Percentiles rank a stretch among this genome's conserved stretches.
Conservation (phyloP, 345 rosid genomes). For the Carallia pectinifolia region DNA sequence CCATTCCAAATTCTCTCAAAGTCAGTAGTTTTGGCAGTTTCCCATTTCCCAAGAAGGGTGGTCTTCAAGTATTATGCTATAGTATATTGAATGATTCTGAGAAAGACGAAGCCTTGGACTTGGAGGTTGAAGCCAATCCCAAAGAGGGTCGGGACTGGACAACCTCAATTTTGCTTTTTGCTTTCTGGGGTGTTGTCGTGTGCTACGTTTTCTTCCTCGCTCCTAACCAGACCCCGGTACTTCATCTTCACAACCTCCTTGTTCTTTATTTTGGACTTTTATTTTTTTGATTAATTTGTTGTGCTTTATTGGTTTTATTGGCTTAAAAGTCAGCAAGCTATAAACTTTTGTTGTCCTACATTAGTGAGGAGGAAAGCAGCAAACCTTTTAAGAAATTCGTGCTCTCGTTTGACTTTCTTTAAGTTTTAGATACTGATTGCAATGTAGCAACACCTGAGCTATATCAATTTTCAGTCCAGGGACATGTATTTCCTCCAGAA, state of each 20-base stretch:
- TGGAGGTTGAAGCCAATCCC: constrained; percentile 15
- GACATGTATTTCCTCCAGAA: constrained; percentile 80
- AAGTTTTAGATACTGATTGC: not conserved
- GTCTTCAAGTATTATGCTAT: constrained; percentile 33
- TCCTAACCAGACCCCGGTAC: constrained; percentile 80
- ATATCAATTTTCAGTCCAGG: constrained; percentile 45
- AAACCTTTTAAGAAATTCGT: not conserved
- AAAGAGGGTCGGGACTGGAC: constrained; percentile 66
- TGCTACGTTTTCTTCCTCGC: constrained; percentile 72
- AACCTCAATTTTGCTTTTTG: constrained; percentile 63
- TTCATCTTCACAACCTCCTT: not conserved
- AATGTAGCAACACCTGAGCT: too few species aligned
- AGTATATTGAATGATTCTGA: constrained; percentile 44
- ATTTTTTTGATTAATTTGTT: not conserved
- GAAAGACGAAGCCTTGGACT: constrained; percentile 20
- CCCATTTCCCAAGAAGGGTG: constrained; percentile 22
- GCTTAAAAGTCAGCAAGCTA: not conserved
- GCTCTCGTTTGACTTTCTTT: not conserved
- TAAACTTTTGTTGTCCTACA: not conserved
- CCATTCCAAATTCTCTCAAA: constrained; percentile 17
- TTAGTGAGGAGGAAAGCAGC: too few species aligned
- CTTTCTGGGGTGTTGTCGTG: constrained; percentile 67
- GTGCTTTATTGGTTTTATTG: not conserved
- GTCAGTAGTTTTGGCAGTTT: constrained; percentile 14
- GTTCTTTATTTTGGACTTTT: not conserved